phyloP scores from a whole-genome alignment of 345 rosid species.

The Trapa incisa region DNA sequence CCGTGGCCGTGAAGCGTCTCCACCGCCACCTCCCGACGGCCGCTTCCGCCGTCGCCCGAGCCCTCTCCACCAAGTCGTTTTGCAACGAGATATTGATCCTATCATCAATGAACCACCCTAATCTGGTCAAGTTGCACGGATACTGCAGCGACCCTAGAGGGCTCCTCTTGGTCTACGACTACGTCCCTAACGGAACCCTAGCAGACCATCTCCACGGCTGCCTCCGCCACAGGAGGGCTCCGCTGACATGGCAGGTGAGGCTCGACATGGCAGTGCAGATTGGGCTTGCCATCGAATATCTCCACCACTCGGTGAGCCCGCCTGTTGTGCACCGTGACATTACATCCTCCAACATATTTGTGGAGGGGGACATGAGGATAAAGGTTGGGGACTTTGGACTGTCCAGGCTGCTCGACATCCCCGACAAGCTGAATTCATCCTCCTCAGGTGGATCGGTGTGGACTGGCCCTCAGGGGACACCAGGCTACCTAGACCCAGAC shows the following conservation, averaged over 20 bases:
- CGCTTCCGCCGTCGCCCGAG: constrained; percentile 33
- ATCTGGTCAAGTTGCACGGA: constrained; percentile 84
- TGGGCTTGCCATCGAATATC: constrained; percentile 62
- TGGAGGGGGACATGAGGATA: constrained; percentile 74
- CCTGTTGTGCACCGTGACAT: constrained; percentile 57
- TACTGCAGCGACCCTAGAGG: constrained; percentile 97
- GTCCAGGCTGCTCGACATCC: constrained; percentile 48
- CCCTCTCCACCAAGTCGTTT: constrained; percentile 60
- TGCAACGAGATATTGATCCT: constrained; percentile 87
- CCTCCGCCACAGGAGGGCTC: constrained; percentile 15
- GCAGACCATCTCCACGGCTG: constrained; percentile 78
- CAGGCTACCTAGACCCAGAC: constrained; percentile 83
- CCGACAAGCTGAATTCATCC: constrained; percentile 37
- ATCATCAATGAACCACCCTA: constrained; percentile 68
- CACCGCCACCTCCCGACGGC: constrained; percentile 41
- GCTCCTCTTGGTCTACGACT: constrained; percentile 69
- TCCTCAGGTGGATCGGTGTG: constrained; percentile 34
- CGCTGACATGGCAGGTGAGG: constrained; percentile 58
- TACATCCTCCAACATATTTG: constrained; percentile 71
- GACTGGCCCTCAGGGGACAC: constrained; percentile 90
- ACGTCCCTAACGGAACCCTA: constrained; percentile 76
- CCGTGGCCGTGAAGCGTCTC: constrained; percentile 77
- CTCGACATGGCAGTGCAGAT: constrained; percentile 72
- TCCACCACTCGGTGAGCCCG: constrained; percentile 54
- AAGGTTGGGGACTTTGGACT: constrained; percentile 86